Evolutionary conservation across 257 asterid genomes (phyloP).

Genomic region (Ligustrum vulgare): DNA sequence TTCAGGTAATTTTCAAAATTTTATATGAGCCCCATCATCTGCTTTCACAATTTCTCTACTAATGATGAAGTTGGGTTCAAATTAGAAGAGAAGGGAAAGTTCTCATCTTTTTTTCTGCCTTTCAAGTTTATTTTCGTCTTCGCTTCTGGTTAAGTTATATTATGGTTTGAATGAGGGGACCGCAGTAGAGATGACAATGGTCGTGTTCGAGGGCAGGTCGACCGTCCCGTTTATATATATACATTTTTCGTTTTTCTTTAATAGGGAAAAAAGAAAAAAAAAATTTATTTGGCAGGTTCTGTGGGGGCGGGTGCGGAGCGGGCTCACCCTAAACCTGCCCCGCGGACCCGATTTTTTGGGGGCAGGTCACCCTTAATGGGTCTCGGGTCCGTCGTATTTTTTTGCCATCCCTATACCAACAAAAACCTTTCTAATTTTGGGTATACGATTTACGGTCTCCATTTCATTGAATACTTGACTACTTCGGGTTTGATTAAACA

Average conservation of each 20-base stretch:
- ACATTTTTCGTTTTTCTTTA: too few relatives aligned
- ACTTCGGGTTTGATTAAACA: neutral
- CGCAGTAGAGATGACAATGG: too few relatives aligned
- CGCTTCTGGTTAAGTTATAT: neutral
- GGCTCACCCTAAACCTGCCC: too few relatives aligned
- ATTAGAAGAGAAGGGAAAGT: neutral
- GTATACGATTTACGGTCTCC: neutral
- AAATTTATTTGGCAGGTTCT: too few relatives aligned
- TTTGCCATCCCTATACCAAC: too few relatives aligned
- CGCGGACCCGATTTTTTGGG: too few relatives aligned
- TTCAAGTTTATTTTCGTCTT: neutral
- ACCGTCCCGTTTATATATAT: too few relatives aligned
- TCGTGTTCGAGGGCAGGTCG: too few relatives aligned
- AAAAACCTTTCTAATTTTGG: neutral
- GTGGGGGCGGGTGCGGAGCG: too few relatives aligned
- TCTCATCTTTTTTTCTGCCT: neutral
- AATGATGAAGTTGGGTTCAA: neutral
- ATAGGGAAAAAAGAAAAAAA: too few relatives aligned
- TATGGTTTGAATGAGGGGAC: neutral
- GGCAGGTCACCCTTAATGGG: too few relatives aligned
- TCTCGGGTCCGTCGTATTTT: too few relatives aligned
- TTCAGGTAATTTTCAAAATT: constrained; percentile 55
- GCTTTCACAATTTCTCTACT: neutral
- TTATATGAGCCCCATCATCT: neutral
- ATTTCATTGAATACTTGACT: neutral